Evolutionary conservation across 2,329 filamentous ascomycete genomes (phyloP).

Genomic region (Grosmannia clavigera): DNA sequence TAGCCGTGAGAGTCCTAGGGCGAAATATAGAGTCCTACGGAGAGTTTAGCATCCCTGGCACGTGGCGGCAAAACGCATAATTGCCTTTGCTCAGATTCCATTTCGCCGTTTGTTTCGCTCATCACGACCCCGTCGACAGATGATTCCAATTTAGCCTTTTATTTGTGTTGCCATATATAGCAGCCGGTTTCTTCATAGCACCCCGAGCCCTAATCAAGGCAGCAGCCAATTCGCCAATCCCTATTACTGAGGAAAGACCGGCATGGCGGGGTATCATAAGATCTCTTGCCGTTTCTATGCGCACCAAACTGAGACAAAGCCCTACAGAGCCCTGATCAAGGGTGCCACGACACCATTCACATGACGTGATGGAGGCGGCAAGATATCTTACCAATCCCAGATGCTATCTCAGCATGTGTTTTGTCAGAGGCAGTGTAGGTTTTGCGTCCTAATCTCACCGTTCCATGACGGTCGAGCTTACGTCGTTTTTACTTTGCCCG

Average conservation of each 20-base stretch:
- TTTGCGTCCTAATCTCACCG: too few species aligned
- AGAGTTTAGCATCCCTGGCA: not conserved
- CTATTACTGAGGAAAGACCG: not conserved
- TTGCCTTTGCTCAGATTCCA: not conserved
- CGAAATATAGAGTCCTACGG: not conserved
- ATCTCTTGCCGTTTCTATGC: not conserved
- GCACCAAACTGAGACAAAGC: not conserved
- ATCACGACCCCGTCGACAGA: too few species aligned
- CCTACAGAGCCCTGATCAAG: not conserved
- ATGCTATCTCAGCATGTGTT: too few species aligned
- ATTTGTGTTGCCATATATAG: too few species aligned
- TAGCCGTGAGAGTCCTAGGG: not conserved
- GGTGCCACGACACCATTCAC: not conserved
- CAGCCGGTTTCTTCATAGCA: not conserved
- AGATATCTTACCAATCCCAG: too few species aligned
- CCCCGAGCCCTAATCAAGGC: slow-evolving; percentile 10
- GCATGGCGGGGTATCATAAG: not conserved
- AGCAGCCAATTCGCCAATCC: slow-evolving; percentile 11
- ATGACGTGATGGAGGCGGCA: too few species aligned
- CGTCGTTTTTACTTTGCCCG: too few species aligned
- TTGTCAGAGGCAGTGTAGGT: too few species aligned
- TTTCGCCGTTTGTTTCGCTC: not conserved
- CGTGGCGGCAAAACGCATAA: not conserved
- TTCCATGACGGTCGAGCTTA: too few species aligned
- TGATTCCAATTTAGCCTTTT: too few species aligned